phyloP scores from a whole-genome alignment of 495 filamentous ascomycete species.

The Hapsidospora chrysogenum region DNA sequence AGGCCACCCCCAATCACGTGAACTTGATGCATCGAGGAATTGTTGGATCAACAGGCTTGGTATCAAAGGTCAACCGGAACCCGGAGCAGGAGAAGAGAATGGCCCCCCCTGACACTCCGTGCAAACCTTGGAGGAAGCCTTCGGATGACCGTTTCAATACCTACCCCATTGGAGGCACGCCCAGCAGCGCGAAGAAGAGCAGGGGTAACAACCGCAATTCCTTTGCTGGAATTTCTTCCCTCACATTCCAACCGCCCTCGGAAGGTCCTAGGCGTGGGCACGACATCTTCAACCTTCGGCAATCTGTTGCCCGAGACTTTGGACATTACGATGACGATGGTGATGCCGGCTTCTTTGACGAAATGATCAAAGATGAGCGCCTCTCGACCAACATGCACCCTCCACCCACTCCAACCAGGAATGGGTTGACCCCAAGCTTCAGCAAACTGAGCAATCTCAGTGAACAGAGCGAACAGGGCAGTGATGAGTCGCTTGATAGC shows the following conservation, averaged over 20 bases:
- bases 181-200: slow-evolving; percentile 32
- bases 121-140: slow-evolving; percentile 59
- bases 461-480: slow-evolving; percentile 2
- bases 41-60: slow-evolving; percentile 85
- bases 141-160: slow-evolving; percentile 32
- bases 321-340: slow-evolving; percentile 62
- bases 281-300: too few species aligned
- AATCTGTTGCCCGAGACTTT: too few species aligned
- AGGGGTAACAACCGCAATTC: slow-evolving; percentile 10
- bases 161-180: slow-evolving; percentile 25
- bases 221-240: slow-evolving; percentile 1
- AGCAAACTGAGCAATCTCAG: slow-evolving; percentile 7
- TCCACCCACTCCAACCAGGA: slow-evolving; percentile 90
- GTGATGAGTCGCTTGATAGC: slow-evolving; percentile 11
- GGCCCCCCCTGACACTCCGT: slow-evolving; percentile 80
- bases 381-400: slow-evolving; percentile 52
- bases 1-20: slow-evolving; percentile 18
- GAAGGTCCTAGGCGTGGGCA: too few species aligned
- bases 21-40: slow-evolving; percentile 32
- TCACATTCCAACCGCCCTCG: slow-evolving; percentile 35
- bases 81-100: slow-evolving; percentile 37
- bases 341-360: slow-evolving; percentile 35
- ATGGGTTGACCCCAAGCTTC: slow-evolving; percentile 20
- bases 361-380: slow-evolving; percentile 38
- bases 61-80: slow-evolving; percentile 63